A percentile compares a stretch with the other conserved stretches of the same genome.
These are phyloP conservation scores for Uronychia binucleata DNA, from an alignment of 73 alveolate genomes.

Conservation along the genomic window DNA sequence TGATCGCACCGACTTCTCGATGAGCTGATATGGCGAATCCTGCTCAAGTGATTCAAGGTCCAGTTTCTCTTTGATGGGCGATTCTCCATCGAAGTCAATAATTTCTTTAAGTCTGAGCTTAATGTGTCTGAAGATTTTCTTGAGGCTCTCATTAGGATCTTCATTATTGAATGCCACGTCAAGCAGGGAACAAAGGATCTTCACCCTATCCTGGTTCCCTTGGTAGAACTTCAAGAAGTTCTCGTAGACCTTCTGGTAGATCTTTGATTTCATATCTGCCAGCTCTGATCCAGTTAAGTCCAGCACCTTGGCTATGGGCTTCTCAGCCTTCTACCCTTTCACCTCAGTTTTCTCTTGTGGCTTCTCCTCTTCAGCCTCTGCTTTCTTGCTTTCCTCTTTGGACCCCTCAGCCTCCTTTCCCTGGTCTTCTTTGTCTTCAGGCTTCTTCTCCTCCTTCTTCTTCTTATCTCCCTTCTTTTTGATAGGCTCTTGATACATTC, in stretches of 20 bases:
- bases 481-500: neutral
- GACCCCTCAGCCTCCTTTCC: neutral
- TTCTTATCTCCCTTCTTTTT: neutral
- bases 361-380: constrained; percentile 7
- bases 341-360: constrained; percentile 3
- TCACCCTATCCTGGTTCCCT: constrained; percentile 47
- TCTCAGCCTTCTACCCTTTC: constrained; percentile 43
- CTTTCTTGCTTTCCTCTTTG: constrained; percentile 18
- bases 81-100: constrained; percentile 54
- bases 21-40: constrained; percentile 41
- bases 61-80: constrained; percentile 14
- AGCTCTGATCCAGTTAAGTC: constrained; percentile 1
- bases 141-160: constrained; percentile 52
- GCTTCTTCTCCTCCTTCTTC: constrained; percentile 14
- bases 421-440: neutral
- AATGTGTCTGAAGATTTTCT: constrained; percentile 36
- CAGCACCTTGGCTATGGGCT: neutral
- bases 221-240: constrained; percentile 15
- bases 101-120: constrained; percentile 25
- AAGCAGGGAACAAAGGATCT: constrained; percentile 36
- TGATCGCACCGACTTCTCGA: constrained; percentile 36
- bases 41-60: constrained; percentile 9
- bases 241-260: constrained; percentile 43
- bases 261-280: constrained; percentile 24
- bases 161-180: constrained; percentile 31